Evolutionary conservation across 2,329 filamentous ascomycete species (phyloP).

Genomic region (Bipolaris bicolor): DNA sequence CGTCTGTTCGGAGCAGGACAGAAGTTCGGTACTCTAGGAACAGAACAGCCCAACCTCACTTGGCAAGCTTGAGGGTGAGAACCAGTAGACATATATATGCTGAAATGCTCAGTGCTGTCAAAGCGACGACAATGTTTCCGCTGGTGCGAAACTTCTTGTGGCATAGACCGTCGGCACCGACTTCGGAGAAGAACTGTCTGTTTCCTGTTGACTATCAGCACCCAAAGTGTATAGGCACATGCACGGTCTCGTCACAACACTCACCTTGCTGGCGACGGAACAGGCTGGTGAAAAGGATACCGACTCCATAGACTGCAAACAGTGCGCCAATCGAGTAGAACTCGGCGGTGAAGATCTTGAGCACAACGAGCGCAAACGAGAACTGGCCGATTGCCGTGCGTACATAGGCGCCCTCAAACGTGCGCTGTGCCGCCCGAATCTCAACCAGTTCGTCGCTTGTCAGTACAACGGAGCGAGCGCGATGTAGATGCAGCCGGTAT

Average conservation of each 20-base stretch:
- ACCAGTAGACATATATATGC: conserved; percentile 67
- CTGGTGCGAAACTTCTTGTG: conserved; percentile 69
- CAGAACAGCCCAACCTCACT: not conserved
- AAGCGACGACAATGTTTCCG: conserved; percentile 68
- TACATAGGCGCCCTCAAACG: conserved; percentile 96
- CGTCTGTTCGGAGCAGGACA: not conserved
- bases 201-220: conserved; percentile 61
- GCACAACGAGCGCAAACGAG: conserved; percentile 89
- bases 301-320: conserved; percentile 88
- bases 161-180: conserved; percentile 65
- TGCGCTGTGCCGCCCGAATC: conserved; percentile 91
- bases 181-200: conserved; percentile 81
- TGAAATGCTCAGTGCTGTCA: conserved; percentile 67
- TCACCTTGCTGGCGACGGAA: conserved; percentile 81
- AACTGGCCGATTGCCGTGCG: conserved; percentile 94
- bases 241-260: conserved; percentile 1
- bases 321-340: conserved; percentile 98
- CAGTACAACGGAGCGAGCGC: conserved; percentile 81
- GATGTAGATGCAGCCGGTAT: conserved; percentile 80
- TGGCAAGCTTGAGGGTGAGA: conserved; percentile 60
- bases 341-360: conserved; percentile 95
- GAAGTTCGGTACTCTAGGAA: not conserved
- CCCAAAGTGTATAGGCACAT: not conserved
- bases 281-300: conserved; percentile 79
- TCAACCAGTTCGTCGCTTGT: conserved; percentile 88